Evolutionary conservation across 2,329 filamentous ascomycete genomes (phyloP), one percentile per base, ranked within the genome.

Genomic region (Didymella exigua): DNA sequence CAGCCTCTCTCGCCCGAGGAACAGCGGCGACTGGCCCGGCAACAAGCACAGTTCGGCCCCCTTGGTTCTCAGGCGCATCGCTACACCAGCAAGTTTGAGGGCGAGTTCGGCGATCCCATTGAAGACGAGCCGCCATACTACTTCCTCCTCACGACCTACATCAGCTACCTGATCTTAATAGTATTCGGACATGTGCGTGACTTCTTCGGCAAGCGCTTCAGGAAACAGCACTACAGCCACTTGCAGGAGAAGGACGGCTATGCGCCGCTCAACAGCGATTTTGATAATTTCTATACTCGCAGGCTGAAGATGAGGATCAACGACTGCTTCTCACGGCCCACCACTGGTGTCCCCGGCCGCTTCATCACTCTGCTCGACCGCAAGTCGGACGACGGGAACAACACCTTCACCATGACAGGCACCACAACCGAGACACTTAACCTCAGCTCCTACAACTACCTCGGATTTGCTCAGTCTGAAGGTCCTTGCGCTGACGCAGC

Each of bases 361-460:
- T 97, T 86, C 79, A 96, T 99, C 69, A 98, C 91, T 21, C 82
- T 99, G 33, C 84, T 98, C 65, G 93, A 98, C 76, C 91, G 95
- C 70, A 89, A 86, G 66, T 96, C 93, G 2, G 85, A 93, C 71
- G 91, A 99, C 73, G 92, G 91, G 81, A 99, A 99, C 78, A 84
- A 89, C 69, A 88, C 89, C 54, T 99, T 96, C 81, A 86, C 90
- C 73, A 87, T 92, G 76, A 93, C 90, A 1, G 95, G 95, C 54
- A 96, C 91, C 42, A 89, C 86, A 55, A 98, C 93, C 1, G 91
- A 99, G 77, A 98, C 95, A 0, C 81, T 99, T 68, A 99, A 99
- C 78, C 89, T 99, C 89, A 97, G 93, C 80, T 99, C 95, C 1
- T 99, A 99, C 84, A 99, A 99, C 78, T 99, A 99, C 74, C 89